These are phyloP conservation scores for Penicillium macrosclerotiorum DNA, from an alignment of 495 filamentous ascomycete species.

Conservation along the genomic window DNA sequence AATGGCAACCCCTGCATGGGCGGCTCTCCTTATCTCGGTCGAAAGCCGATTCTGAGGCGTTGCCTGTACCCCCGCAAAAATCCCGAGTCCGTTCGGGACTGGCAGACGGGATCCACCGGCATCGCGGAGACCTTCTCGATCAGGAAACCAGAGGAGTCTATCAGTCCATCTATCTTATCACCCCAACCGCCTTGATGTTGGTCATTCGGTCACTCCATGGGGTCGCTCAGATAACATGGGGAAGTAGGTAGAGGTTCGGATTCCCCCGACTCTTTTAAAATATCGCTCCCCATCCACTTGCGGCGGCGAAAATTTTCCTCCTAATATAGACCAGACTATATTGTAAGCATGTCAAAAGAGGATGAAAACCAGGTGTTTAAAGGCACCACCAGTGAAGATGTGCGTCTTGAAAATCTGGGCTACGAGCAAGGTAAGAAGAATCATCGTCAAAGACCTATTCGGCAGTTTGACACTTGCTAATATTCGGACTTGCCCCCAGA, in stretches of 20 bases:
- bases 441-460: not conserved
- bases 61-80: constrained; percentile 11
- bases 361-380: constrained; percentile 24
- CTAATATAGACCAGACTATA: not conserved
- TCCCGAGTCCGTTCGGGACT: constrained; percentile 23
- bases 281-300: not conserved
- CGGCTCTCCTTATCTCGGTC: constrained; percentile 9
- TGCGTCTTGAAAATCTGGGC: constrained; percentile 42
- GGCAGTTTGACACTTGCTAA: constrained; percentile 3
- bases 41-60: constrained; percentile 3
- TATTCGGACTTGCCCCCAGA: constrained; percentile 27
- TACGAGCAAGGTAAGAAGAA: constrained; percentile 47
- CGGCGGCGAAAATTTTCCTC: not conserved
- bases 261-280: constrained; percentile 8
- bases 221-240: constrained; percentile 12
- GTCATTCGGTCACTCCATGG: constrained; percentile 10
- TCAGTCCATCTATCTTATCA: constrained; percentile 27
- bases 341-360: constrained; percentile 18
- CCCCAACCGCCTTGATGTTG: not conserved
- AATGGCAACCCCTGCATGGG: constrained; percentile 5
- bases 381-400: constrained; percentile 35
- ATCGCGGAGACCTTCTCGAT: constrained; percentile 35
- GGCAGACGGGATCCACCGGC: constrained; percentile 17
- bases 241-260: not conserved
- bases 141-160: constrained; percentile 10